phyloP scores from a whole-genome alignment of 805 yeast genomes.

The Kodamaea neixiangensis region DNA sequence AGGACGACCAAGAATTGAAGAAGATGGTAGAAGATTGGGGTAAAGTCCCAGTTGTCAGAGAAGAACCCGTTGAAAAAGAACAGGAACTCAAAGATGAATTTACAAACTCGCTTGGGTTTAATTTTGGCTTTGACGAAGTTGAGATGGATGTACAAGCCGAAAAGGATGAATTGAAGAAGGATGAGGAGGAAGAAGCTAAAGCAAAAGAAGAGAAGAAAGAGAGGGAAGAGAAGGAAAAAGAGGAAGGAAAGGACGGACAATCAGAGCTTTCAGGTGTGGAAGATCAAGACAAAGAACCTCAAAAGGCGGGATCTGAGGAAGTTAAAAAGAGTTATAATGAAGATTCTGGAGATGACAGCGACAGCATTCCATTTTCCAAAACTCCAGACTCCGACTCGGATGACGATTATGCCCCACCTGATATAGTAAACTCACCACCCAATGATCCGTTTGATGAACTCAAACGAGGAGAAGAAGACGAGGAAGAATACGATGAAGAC shows the following conservation, averaged over 20 bases:
- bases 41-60: constrained; percentile 16
- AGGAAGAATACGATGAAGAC: constrained; percentile 16
- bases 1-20: constrained; percentile 14
- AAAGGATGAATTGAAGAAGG: neutral
- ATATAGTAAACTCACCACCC: neutral
- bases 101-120: constrained; percentile 23
- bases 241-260: neutral
- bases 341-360: neutral
- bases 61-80: neutral
- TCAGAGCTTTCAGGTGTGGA: neutral
- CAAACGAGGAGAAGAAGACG: constrained; percentile 3
- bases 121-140: constrained; percentile 13
- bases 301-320: neutral
- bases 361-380: neutral
- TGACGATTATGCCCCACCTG: constrained; percentile 5
- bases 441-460: constrained; percentile 7
- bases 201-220: neutral
- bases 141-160: constrained; percentile 7
- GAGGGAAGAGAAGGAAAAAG: constrained; percentile 1
- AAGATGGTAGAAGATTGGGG: constrained; percentile 23
- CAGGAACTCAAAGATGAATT: constrained; percentile 2
- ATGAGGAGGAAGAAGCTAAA: neutral
- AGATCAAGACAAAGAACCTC: neutral
- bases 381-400: constrained; percentile 4
- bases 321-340: neutral